Evolutionary conservation across 2,329 filamentous ascomycete species (phyloP).

Genomic region (Aspergillus sp.): DNA sequence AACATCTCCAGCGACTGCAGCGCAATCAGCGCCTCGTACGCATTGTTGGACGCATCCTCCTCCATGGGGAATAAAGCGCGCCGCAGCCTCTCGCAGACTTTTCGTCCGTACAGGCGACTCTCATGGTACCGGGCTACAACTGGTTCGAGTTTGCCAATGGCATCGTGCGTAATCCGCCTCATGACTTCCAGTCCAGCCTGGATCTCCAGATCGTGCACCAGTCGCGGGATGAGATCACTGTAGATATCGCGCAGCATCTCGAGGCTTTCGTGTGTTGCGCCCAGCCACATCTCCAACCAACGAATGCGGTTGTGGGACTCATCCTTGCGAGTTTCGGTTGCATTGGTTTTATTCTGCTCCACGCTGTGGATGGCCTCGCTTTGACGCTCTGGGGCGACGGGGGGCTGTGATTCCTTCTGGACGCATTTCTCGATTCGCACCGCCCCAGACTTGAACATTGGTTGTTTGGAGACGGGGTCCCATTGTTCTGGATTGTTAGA

Average conservation of each 20-base stretch:
- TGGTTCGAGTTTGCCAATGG: constrained; percentile 22
- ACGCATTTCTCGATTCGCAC: constrained; percentile 33
- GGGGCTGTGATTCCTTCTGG: constrained; percentile 15
- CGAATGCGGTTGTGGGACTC: constrained; percentile 22
- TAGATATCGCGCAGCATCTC: constrained; percentile 10
- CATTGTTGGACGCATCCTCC: neutral
- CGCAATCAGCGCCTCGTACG: constrained; percentile 27
- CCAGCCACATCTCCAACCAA: constrained; percentile 34
- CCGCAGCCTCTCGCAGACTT: constrained; percentile 22
- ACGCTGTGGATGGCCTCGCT: constrained; percentile 19
- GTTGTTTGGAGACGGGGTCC: constrained; percentile 42
- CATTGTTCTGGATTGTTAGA: constrained; percentile 21
- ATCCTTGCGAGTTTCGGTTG: neutral
- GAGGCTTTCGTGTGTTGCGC: constrained; percentile 30
- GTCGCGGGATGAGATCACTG: constrained; percentile 4
- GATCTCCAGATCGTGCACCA: constrained; percentile 29
- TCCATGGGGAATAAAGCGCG: constrained; percentile 27
- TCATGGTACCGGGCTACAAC: constrained; percentile 28
- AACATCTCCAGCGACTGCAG: constrained; percentile 35
- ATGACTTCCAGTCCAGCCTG: constrained; percentile 30
- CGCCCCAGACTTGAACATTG: constrained; percentile 38
- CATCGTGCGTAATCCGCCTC: constrained; percentile 23
- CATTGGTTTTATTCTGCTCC: neutral
- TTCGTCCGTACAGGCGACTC: constrained; percentile 22
- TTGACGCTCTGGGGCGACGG: constrained; percentile 25